These are phyloP conservation scores for Geotrichum carabidarum DNA, from an alignment of 1,139 yeast species.

Conservation along the genomic window DNA sequence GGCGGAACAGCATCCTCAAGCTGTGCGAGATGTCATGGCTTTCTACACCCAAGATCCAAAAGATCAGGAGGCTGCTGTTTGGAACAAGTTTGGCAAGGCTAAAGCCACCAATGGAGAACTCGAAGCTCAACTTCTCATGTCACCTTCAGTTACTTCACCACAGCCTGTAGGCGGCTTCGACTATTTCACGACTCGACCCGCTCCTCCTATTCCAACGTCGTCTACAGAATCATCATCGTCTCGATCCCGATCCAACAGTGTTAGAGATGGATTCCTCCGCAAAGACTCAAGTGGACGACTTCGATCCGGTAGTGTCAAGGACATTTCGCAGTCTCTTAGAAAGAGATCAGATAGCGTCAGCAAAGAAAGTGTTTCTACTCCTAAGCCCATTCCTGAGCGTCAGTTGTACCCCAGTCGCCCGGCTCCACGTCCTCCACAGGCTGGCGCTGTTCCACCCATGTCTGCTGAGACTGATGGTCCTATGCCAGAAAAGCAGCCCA, in stretches of 20 bases:
- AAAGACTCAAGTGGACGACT: slow-evolving; percentile 17
- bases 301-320: slow-evolving; percentile 19
- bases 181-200: slow-evolving; percentile 15
- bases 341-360: slow-evolving; percentile 17
- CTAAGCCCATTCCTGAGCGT: slow-evolving; percentile 15
- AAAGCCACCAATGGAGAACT: slow-evolving; percentile 33
- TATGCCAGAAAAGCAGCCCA: slow-evolving; percentile 9
- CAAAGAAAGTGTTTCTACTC: slow-evolving; percentile 15
- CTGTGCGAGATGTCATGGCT: slow-evolving; percentile 87
- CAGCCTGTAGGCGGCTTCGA: background rate
- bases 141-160: slow-evolving; percentile 10
- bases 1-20: slow-evolving; percentile 88
- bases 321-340: slow-evolving; percentile 15
- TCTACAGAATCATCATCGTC: background rate
- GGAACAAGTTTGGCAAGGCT: slow-evolving; percentile 61
- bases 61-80: slow-evolving; percentile 62
- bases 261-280: slow-evolving; percentile 16
- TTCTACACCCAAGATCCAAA: slow-evolving; percentile 66
- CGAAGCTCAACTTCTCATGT: slow-evolving; percentile 1
- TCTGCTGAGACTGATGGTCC: slow-evolving; percentile 1
- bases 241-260: slow-evolving; percentile 16
- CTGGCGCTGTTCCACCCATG: background rate
- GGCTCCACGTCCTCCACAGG: slow-evolving; percentile 52
- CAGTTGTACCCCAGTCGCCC: slow-evolving; percentile 61
- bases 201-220: slow-evolving; percentile 15